phyloP scores from a whole-genome alignment of 768 basidiomycete species.

The Pisolithus orientalis region DNA sequence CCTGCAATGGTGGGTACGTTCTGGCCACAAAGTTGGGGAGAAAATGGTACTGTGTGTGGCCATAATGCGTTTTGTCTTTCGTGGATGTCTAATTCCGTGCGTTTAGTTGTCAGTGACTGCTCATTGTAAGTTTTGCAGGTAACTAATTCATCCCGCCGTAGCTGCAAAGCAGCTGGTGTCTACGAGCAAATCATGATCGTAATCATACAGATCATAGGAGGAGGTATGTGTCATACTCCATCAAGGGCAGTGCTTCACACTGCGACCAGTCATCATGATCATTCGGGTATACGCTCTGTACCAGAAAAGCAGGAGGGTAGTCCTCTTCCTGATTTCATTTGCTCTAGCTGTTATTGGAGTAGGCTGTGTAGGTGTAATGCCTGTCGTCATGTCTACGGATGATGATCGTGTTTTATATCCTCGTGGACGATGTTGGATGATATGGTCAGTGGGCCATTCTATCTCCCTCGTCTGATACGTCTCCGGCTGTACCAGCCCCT shows the following conservation, averaged over 20 bases:
- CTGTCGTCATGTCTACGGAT: background rate
- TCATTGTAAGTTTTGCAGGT: background rate
- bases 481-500: background rate
- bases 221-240: background rate
- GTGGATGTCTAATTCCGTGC: background rate
- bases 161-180: background rate
- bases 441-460: conserved; percentile 7
- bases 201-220: conserved; percentile 6
- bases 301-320: conserved; percentile 2
- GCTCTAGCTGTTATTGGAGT: background rate
- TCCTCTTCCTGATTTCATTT: background rate
- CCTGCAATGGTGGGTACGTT: conserved; percentile 32
- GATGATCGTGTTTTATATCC: no score
- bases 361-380: conserved; percentile 4
- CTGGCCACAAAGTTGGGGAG: conserved; percentile 8
- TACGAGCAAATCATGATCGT: conserved; percentile 3
- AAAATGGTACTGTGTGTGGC: background rate
- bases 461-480: background rate
- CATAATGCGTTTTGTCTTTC: background rate
- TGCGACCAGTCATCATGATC: conserved; percentile 9
- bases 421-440: no score
- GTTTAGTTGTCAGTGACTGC: conserved; percentile 8
- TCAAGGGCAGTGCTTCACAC: background rate
- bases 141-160: background rate
- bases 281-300: conserved; percentile 19